Evolutionary conservation across 2,329 filamentous ascomycete species (phyloP).

Genomic region (Basipetospora chlamydospora): DNA sequence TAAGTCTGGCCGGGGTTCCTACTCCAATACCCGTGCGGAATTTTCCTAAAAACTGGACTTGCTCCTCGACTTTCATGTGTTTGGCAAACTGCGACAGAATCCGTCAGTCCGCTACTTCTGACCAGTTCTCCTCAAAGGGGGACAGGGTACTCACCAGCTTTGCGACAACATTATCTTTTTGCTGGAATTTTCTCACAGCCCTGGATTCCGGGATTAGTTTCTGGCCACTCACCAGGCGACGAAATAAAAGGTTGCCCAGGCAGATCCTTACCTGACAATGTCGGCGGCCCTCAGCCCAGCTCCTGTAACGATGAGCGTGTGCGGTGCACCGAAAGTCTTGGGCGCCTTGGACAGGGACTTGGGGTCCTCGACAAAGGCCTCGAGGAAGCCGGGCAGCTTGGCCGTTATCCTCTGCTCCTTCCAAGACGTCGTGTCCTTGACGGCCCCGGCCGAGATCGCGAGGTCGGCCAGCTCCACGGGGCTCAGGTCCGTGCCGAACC

Average conservation of each 20-base stretch:
- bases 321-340: conserved; percentile 56
- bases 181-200: conserved; percentile 62
- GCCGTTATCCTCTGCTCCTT: conserved; percentile 42
- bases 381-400: conserved; percentile 48
- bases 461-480: conserved; percentile 72
- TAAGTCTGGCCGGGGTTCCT: conserved; percentile 72
- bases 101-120: conserved; percentile 9
- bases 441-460: conserved; percentile 64
- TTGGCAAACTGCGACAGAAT: conserved; percentile 59
- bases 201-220: no score
- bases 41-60: conserved; percentile 57
- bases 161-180: conserved; percentile 61
- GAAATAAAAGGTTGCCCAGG: no score
- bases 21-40: conserved; percentile 71
- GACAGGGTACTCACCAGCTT: conserved; percentile 46
- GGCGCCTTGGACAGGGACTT: conserved; percentile 48
- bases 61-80: conserved; percentile 89
- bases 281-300: conserved; percentile 80
- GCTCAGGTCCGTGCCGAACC: conserved; percentile 70
- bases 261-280: conserved; percentile 54
- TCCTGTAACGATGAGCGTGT: conserved; percentile 77
- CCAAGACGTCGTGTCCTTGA: conserved; percentile 70
- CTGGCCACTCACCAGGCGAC: no score
- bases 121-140: no score
- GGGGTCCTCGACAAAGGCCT: conserved; percentile 43